Conservation (phyloP, 2,329 filamentous ascomycete species). For the Colletotrichum plurivorum region DNA sequence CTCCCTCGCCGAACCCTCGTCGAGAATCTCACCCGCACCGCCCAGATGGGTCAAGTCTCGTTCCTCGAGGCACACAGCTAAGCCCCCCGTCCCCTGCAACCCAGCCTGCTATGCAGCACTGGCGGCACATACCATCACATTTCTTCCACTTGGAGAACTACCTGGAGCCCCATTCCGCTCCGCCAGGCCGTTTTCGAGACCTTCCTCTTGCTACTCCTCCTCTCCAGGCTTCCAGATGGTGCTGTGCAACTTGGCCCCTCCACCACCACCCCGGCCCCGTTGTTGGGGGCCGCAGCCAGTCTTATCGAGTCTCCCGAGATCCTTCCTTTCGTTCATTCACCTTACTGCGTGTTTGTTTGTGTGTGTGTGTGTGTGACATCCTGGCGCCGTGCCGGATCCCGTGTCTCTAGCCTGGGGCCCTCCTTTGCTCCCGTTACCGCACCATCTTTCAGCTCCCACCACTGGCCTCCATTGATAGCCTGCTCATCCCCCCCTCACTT, state of each 20-base stretch:
- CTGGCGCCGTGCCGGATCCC: conserved; percentile 32
- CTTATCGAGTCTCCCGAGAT: conserved; percentile 16
- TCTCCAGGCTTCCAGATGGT: conserved; percentile 25
- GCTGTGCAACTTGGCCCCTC: conserved; percentile 19
- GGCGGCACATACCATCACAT: conserved; percentile 10
- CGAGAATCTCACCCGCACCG: conserved; percentile 5
- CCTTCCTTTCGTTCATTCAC: not conserved
- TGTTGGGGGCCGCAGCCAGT: conserved; percentile 9
- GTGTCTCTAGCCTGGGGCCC: conserved; percentile 10
- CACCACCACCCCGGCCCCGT: not conserved
- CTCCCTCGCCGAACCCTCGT: not conserved
- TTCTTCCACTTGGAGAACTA: conserved; percentile 18
- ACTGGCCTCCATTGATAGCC: conserved; percentile 32
- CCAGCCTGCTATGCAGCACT: conserved; percentile 11
- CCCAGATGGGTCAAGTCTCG: conserved; percentile 15
- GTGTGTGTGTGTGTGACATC: conserved; percentile 1
- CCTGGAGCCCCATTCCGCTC: conserved; percentile 17
- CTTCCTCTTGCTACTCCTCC: conserved; percentile 7
- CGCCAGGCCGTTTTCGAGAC: conserved; percentile 35
- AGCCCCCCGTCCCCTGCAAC: conserved; percentile 30
- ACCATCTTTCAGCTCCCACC: conserved; percentile 19
- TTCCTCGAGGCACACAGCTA: conserved; percentile 28
- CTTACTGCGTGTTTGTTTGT: conserved; percentile 1
- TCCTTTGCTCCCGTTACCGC: conserved; percentile 20
- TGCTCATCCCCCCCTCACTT: conserved; percentile 35